Percentiles rank a stretch among this genome's conserved stretches.
phyloP scores from a whole-genome alignment of 371 early-diverging fungal genomes.

The Coemansia sp. region DNA sequence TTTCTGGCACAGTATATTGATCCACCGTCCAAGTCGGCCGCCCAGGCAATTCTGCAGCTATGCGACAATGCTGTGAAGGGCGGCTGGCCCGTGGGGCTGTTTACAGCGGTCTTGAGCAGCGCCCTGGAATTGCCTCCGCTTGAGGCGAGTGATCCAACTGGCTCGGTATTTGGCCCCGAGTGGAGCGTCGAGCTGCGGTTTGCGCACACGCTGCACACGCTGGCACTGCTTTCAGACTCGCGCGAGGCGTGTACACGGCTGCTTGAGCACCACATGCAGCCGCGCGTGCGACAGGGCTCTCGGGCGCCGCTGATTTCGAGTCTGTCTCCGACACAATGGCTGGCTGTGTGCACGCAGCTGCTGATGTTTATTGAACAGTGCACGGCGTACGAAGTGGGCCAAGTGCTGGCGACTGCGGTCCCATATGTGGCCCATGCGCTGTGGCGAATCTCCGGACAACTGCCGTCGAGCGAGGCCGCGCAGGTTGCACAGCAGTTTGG shows the following conservation, averaged over 20 bases:
- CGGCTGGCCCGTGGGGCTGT: slow-evolving; percentile 23
- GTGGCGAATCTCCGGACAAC: slow-evolving; percentile 15
- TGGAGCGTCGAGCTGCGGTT: slow-evolving; percentile 33
- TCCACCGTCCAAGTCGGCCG: background rate
- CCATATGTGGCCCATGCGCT: slow-evolving; percentile 30
- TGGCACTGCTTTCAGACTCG: slow-evolving; percentile 18
- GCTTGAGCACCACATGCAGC: slow-evolving; percentile 1
- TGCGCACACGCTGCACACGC: slow-evolving; percentile 12
- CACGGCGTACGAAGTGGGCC: background rate
- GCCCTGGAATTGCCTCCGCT: slow-evolving; percentile 9
- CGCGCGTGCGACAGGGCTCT: background rate
- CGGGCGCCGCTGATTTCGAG: background rate
- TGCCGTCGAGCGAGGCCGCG: background rate
- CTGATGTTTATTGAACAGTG: slow-evolving; percentile 15
- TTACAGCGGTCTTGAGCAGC: slow-evolving; percentile 1
- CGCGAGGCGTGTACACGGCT: background rate
- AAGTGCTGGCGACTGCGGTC: slow-evolving; percentile 2
- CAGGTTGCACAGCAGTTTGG: slow-evolving; percentile 20
- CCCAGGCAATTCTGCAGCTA: slow-evolving; percentile 11
- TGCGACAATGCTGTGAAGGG: slow-evolving; percentile 23
- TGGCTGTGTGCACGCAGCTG: slow-evolving; percentile 10
- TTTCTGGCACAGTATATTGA: slow-evolving; percentile 25
- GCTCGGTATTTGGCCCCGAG: slow-evolving; percentile 8
- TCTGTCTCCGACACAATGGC: slow-evolving; percentile 31
- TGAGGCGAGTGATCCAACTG: background rate